Conservation (phyloP, 768 basidiomycete species). For the Lanmaoa rubissima region DNA sequence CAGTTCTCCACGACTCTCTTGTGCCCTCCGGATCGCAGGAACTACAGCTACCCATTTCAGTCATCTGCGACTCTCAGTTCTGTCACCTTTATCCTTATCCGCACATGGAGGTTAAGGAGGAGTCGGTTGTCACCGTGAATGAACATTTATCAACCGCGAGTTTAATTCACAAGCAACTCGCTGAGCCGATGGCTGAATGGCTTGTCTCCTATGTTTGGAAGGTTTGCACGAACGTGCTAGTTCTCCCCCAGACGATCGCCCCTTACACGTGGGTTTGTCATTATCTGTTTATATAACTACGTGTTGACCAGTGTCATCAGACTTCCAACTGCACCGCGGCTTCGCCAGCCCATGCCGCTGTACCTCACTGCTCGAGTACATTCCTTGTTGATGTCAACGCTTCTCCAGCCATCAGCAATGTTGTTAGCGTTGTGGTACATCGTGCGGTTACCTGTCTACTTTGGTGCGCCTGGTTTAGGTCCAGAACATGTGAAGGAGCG, state of each 20-base stretch:
- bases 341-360: conserved; percentile 40
- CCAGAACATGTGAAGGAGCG: conserved; percentile 56
- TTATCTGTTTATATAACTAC: neutral
- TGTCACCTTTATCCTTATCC: conserved; percentile 19
- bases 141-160: conserved; percentile 37
- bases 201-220: conserved; percentile 80
- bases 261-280: conserved; percentile 50
- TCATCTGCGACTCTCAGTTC: conserved; percentile 27
- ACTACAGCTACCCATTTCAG: conserved; percentile 22
- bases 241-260: conserved; percentile 53
- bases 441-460: conserved; percentile 68
- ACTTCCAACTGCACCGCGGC: conserved; percentile 31
- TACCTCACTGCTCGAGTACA: conserved; percentile 61
- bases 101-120: conserved; percentile 16
- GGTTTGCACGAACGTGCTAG: conserved; percentile 70
- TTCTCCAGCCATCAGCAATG: conserved; percentile 79
- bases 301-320: conserved; percentile 18
- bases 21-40: conserved; percentile 17
- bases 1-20: conserved; percentile 25
- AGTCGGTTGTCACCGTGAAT: conserved; percentile 42
- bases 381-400: conserved; percentile 71
- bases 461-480: conserved; percentile 50
- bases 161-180: conserved; percentile 63
- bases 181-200: conserved; percentile 79
- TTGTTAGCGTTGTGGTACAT: conserved; percentile 83